phyloP scores from a whole-genome alignment of 371 early-diverging fungal genomes.

The Haplosporangium sp. region DNA sequence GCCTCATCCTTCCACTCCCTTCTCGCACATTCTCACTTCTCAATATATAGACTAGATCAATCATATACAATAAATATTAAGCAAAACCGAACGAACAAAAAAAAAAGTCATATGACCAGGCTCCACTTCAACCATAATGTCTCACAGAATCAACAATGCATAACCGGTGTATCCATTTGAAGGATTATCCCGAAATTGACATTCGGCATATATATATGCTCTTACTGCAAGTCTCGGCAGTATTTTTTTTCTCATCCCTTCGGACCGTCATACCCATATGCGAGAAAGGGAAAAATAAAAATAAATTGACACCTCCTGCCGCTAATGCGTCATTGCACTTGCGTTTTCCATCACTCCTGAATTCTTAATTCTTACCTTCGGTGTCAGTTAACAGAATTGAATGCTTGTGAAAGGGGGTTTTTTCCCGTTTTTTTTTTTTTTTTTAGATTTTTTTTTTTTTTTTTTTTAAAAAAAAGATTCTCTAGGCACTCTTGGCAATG shows the following conservation, averaged over 20 bases:
- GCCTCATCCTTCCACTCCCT: background rate
- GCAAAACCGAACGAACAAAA: background rate
- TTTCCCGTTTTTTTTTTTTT: constrained; percentile 18
- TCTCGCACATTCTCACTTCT: background rate
- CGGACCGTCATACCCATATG: background rate
- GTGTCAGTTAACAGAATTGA: background rate
- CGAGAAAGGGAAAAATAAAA: too few relatives aligned
- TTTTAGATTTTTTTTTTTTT: constrained; percentile 3
- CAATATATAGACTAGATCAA: background rate
- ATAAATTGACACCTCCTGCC: background rate
- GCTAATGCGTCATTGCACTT: constrained; percentile 5
- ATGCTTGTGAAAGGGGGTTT: background rate
- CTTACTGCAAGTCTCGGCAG: constrained; percentile 4
- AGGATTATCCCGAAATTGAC: constrained; percentile 1
- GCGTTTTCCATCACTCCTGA: background rate
- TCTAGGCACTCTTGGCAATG: constrained; percentile 31
- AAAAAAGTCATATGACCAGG: constrained; percentile 12
- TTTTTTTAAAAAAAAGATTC: constrained; percentile 20
- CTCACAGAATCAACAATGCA: constrained; percentile 1
- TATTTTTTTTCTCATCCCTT: background rate
- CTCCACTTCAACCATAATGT: background rate
- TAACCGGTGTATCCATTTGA: constrained; percentile 5
- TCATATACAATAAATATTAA: background rate
- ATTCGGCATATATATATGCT: background rate
- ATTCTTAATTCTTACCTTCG: background rate